Base-by-base conservation (phyloP, 1,284 basidiomycete genomes). In the Ceratobasidium sp. region DNA sequence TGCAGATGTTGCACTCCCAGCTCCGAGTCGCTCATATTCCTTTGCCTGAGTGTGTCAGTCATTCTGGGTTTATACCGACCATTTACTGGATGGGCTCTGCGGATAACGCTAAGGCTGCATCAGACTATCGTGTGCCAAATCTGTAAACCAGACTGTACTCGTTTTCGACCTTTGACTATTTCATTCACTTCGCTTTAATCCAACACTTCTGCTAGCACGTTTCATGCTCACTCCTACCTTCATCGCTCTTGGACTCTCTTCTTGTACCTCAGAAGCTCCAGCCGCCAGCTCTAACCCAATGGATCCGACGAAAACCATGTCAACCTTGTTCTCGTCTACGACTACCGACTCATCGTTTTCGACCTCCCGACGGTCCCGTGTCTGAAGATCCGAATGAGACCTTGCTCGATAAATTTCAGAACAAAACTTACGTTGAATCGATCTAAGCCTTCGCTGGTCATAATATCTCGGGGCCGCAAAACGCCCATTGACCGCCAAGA, bases 401-500 rank as follows among this genome's bases (percentile, higher is more conserved):
- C 23, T 68, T 42, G 15, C 42, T 63, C 23, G 35, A 68, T 20
- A 33, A 77, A 35, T 77, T 75, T 47, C 74, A 75, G n/a, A 35
- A 39, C 39, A 39, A 35, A 11, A 33, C n/a, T n/a, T n/a, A 33
- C 37, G 63, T 63, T 10, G 63, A 58, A 28, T 63, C 74, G 8
- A 42, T 42, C 15, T 63, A 63, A 20, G 63, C 63, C 10, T 47
- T 63, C 1, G 6, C 7, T 7, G 74, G 74, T 5, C 39, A 26
- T 0, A 11, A 8, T 3, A 33, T 75, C 11, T 47, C 66, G 20
- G 90, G 90, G 8, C 90, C 90, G 28, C 85, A 87, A 78, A 89
- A 92, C 82, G 75, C 20, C 82, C 84, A 49, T 80, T 90, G 88
- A 88, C 78, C 83, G 86, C 65, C 84, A 90, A 69, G 91, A 90